These are phyloP conservation scores for Calonectria crousiana DNA, from an alignment of 2,329 filamentous ascomycete species.

Conservation along the genomic window DNA sequence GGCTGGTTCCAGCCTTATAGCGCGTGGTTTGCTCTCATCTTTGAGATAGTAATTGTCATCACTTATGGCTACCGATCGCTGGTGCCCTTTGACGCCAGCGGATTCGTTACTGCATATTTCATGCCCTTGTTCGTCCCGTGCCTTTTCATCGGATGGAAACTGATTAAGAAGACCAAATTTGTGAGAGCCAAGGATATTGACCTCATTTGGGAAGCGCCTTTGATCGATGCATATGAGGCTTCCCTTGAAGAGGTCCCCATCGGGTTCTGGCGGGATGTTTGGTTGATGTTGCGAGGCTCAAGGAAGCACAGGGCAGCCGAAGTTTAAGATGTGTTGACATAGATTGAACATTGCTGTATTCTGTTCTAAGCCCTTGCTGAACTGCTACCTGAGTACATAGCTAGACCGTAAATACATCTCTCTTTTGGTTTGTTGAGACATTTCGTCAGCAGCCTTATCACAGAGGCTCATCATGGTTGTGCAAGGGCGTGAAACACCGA, in stretches of 20 bases:
- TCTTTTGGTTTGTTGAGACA: too few species aligned
- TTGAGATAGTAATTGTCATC: slow-evolving; percentile 59
- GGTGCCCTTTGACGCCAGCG: slow-evolving; percentile 59
- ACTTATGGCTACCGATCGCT: slow-evolving; percentile 70
- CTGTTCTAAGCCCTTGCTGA: background rate
- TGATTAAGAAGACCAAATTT: slow-evolving; percentile 58
- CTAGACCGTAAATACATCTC: background rate
- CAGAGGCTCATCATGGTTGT: too few species aligned
- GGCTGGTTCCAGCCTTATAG: slow-evolving; percentile 71
- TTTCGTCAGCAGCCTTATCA: too few species aligned
- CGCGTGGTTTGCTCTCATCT: slow-evolving; percentile 58
- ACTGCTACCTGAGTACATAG: background rate
- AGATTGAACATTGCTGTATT: too few species aligned
- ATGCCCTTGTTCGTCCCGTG: slow-evolving; percentile 67
- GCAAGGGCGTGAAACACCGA: background rate
- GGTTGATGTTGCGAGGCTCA: background rate
- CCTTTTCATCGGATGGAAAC: slow-evolving; percentile 72
- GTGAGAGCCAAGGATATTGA: background rate
- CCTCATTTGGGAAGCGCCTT: background rate
- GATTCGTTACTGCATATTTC: slow-evolving; percentile 66
- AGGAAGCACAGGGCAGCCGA: background rate
- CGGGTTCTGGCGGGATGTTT: background rate
- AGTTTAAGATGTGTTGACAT: background rate
- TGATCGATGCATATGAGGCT: background rate
- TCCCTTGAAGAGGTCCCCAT: background rate